Conservation (phyloP, 441 rosid genomes). For the Geranium incanum region DNA sequence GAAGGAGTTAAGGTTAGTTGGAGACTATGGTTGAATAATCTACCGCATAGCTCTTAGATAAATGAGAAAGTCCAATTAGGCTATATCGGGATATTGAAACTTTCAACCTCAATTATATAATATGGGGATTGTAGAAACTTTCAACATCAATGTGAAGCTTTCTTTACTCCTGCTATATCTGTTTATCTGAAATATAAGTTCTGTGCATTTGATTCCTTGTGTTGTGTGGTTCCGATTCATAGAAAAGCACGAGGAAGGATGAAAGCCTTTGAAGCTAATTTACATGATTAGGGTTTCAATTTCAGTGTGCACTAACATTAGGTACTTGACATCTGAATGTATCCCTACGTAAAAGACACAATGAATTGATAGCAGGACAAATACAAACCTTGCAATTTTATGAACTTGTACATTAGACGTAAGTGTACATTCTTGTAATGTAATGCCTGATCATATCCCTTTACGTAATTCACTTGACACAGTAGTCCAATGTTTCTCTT, state of each 20-base stretch:
- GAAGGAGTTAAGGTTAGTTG: constrained; percentile 84
- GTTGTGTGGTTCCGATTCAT: not conserved
- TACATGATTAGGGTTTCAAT: not conserved
- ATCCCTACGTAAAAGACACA: not conserved
- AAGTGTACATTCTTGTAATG: not conserved
- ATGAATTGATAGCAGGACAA: not conserved
- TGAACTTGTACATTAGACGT: not conserved
- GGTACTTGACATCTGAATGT: not conserved
- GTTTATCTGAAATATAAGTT: not conserved
- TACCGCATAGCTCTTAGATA: not conserved
- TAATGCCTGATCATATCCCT: not conserved
- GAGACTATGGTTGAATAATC: not conserved
- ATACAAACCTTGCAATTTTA: too few relatives aligned
- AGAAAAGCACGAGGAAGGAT: not conserved
- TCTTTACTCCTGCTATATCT: not conserved
- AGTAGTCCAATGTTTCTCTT: not conserved
- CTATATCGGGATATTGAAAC: constrained; percentile 6
- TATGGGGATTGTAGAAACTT: not conserved
- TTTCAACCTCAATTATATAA: not conserved
- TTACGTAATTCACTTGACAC: not conserved
- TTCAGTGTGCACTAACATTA: not conserved
- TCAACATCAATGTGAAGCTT: not conserved
- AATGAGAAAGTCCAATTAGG: not conserved
- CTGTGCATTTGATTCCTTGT: not conserved
- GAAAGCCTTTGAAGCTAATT: not conserved